These are phyloP conservation scores for Penicillium herquei DNA, from an alignment of 495 filamentous ascomycete species.

Conservation along the genomic window DNA sequence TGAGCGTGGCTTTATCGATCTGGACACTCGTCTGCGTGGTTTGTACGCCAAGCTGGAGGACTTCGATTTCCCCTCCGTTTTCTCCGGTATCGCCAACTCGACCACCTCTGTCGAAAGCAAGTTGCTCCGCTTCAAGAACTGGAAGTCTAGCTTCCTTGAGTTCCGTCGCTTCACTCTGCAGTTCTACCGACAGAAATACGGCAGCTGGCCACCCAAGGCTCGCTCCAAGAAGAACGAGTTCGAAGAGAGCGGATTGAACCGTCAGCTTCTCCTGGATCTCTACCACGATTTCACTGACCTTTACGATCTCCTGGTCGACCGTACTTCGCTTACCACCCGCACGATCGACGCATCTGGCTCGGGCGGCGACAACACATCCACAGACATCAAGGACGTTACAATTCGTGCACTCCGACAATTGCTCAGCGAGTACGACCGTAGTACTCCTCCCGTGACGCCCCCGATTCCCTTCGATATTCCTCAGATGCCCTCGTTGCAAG, in stretches of 20 bases:
- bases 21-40: conserved; percentile 64
- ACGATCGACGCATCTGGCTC: conserved; percentile 42
- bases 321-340: conserved; percentile 53
- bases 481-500: conserved; percentile 65
- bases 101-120: conserved; percentile 70
- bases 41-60: conserved; percentile 67
- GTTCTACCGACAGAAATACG: conserved; percentile 81
- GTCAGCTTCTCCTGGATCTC: conserved; percentile 73
- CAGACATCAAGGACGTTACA: conserved; percentile 44
- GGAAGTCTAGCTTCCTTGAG: conserved; percentile 69
- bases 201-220: conserved; percentile 92
- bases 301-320: conserved; percentile 87
- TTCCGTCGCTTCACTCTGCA: conserved; percentile 72
- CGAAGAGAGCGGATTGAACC: conserved; percentile 79
- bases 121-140: conserved; percentile 75
- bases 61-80: conserved; percentile 90
- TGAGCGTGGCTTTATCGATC: conserved; percentile 76
- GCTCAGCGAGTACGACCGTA: conserved; percentile 82
- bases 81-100: conserved; percentile 82
- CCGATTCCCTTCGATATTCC: conserved; percentile 92
- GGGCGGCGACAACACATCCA: conserved; percentile 20
- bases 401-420: conserved; percentile 65
- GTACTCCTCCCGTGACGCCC: conserved; percentile 82
- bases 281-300: conserved; percentile 84
- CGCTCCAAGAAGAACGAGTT: conserved; percentile 90